Evolutionary conservation across 1,284 basidiomycete genomes (phyloP).

Genomic region (Thecaphora frezii): DNA sequence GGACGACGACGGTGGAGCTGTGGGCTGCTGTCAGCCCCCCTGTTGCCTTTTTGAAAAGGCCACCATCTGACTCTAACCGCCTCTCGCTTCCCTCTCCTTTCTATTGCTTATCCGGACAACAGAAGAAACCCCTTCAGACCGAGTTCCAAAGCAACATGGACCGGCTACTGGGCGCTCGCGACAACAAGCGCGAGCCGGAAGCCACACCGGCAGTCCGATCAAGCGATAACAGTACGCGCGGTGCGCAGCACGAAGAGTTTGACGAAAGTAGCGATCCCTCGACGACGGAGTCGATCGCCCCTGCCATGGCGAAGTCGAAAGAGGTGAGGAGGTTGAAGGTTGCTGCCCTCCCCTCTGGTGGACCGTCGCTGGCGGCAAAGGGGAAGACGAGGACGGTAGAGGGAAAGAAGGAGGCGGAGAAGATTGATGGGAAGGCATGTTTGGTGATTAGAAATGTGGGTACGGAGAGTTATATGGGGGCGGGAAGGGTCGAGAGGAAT

Average conservation of each 20-base stretch:
- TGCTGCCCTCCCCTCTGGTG: slow-evolving; percentile 27
- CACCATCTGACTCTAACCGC: too few species aligned
- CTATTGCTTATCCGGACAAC: background rate
- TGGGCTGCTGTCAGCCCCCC: slow-evolving; percentile 9
- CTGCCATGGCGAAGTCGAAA: slow-evolving; percentile 21
- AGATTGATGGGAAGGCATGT: too few species aligned
- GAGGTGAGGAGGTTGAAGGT: slow-evolving; percentile 21
- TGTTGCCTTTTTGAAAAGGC: too few species aligned
- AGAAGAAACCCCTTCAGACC: slow-evolving; percentile 47
- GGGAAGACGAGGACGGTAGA: slow-evolving; percentile 11
- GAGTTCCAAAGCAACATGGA: slow-evolving; percentile 55
- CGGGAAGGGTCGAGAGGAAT: too few species aligned
- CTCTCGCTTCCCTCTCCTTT: too few species aligned
- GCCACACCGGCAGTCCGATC: slow-evolving; percentile 20
- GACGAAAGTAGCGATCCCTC: too few species aligned
- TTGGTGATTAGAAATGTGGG: too few species aligned
- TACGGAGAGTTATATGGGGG: too few species aligned
- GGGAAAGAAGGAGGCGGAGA: too few species aligned
- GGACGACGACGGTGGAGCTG: too few species aligned
- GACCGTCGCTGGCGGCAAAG: slow-evolving; percentile 17
- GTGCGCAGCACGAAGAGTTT: slow-evolving; percentile 44
- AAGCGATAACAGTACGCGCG: slow-evolving; percentile 29
- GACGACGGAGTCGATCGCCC: too few species aligned
- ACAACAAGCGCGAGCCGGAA: slow-evolving; percentile 27
- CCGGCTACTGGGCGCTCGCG: slow-evolving; percentile 43